Percentiles rank a stretch among this genome's conserved stretches.
phyloP scores from a whole-genome alignment of 2,329 filamentous ascomycete species.

The Thielaviopsis euricoi region DNA sequence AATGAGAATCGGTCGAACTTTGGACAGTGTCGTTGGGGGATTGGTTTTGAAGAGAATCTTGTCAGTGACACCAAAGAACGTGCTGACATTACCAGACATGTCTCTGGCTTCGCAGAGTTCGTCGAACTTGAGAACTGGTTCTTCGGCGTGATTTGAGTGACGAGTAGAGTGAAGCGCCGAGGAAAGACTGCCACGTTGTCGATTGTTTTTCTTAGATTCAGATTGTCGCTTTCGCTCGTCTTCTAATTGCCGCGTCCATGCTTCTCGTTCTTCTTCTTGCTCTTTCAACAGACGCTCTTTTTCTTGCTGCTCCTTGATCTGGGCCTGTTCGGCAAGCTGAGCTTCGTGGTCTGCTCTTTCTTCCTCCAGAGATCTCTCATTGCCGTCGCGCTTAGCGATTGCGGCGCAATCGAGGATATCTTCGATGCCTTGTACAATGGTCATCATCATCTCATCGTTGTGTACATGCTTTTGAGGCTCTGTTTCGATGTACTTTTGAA shows the following conservation, averaged over 20 bases:
- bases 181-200: conserved; percentile 20
- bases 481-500: conserved; percentile 46
- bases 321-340: conserved; percentile 43
- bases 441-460: conserved; percentile 43
- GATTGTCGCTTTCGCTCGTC: conserved; percentile 54
- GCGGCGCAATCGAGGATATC: conserved; percentile 78
- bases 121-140: conserved; percentile 43
- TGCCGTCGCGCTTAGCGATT: conserved; percentile 54
- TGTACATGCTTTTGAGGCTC: conserved; percentile 37
- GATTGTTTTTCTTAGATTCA: conserved; percentile 44
- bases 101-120: conserved; percentile 48
- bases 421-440: conserved; percentile 52
- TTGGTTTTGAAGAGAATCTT: conserved; percentile 51
- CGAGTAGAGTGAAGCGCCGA: conserved; percentile 15
- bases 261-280: conserved; percentile 50
- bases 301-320: conserved; percentile 36
- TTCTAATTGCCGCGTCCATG: conserved; percentile 53
- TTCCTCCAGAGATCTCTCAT: conserved; percentile 70
- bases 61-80: conserved; percentile 55
- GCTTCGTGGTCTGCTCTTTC: conserved; percentile 75
- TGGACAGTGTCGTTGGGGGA: conserved; percentile 50
- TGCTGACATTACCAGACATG: conserved; percentile 42
- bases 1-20: conserved; percentile 51
- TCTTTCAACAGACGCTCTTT: conserved; percentile 38
- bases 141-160: conserved; percentile 16